phyloP scores from a whole-genome alignment of 208 protist genomes.

The Trypanosoma lewisi region DNA sequence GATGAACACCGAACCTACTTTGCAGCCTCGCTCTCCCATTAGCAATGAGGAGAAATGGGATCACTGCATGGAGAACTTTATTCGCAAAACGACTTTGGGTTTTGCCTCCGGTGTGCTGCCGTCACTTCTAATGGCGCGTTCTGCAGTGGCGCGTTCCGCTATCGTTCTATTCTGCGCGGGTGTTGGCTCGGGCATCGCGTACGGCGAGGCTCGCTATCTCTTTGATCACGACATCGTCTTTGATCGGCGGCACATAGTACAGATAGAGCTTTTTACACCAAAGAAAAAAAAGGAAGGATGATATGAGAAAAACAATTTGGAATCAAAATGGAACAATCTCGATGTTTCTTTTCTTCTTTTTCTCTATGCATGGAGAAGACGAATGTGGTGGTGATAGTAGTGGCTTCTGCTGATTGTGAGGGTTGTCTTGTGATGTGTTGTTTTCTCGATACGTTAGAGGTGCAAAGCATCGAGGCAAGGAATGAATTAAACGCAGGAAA shows the following conservation, averaged over 20 bases:
- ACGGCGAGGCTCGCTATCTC: slow-evolving; percentile 83
- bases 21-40: slow-evolving; percentile 26
- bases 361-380: too few relatives aligned
- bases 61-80: slow-evolving; percentile 79
- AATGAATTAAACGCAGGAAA: too few relatives aligned
- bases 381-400: too few relatives aligned
- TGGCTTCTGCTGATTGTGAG: too few relatives aligned
- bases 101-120: slow-evolving; percentile 69
- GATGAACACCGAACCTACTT: background rate
- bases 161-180: slow-evolving; percentile 72
- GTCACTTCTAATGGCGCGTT: slow-evolving; percentile 72
- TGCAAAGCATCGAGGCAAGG: too few relatives aligned
- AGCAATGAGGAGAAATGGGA: slow-evolving; percentile 86
- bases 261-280: slow-evolving; percentile 30
- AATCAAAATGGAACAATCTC: too few relatives aligned
- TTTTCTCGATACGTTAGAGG: too few relatives aligned
- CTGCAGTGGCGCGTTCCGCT: slow-evolving; percentile 46
- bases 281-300: slow-evolving; percentile 19
- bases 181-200: slow-evolving; percentile 79
- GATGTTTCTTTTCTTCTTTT: too few relatives aligned
- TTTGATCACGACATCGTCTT: slow-evolving; percentile 89
- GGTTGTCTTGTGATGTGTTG: too few relatives aligned
- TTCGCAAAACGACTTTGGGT: slow-evolving; percentile 85
- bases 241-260: slow-evolving; percentile 78
- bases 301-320: too few relatives aligned